Base-by-base conservation (phyloP, 805 yeast species). In the Saccharomycopsis javanensis region DNA sequence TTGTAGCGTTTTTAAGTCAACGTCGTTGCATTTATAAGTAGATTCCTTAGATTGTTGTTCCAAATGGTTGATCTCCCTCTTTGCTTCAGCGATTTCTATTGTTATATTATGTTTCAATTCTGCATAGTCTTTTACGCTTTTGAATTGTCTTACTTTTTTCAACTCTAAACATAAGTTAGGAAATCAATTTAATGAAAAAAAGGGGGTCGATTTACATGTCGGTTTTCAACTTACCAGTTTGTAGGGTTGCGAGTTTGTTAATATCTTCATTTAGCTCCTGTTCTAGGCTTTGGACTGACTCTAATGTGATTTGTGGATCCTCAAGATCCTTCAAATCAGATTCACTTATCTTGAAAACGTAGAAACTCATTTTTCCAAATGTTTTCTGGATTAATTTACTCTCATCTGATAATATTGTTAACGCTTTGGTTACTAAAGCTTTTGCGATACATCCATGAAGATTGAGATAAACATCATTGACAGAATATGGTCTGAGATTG, bases 401-500 rank as follows among this genome's bases (percentile, higher is more conserved):
- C 10, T 71, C 66, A 3, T 57, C 60, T 0, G 68, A 67, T 34
- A 79, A 64, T 3, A 61, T 59, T 2, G 76, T 78, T 37, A 79
- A 58, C 0, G 75, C 67, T 57, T 69, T 72, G 0, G 65, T 38
- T 50, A 73, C 71, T 5, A 64, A 65, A 1, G 71, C 51, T 55
- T 75, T 78, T 4, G 66, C 60, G 1, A 76, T 58, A 38, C 67
- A 68, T 38, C 72, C 75, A 54, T 77, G 79, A 35, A 79, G 60
- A 54, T 79, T 79, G 51, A 71, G 70, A 2, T 74, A 63, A 8
- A 79, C 69, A 63, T 79, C 83, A 52, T 74, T 72, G 7, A 73
- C 66, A 0, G 77, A 76, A 62, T 75, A 79, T 1, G 83, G 82
- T 23, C 79, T 67, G 60, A 75, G 76, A 60, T 77, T 79, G 1